Conservation (phyloP, 352 stramenopile species). For the Poterioochromonas sp. region DNA sequence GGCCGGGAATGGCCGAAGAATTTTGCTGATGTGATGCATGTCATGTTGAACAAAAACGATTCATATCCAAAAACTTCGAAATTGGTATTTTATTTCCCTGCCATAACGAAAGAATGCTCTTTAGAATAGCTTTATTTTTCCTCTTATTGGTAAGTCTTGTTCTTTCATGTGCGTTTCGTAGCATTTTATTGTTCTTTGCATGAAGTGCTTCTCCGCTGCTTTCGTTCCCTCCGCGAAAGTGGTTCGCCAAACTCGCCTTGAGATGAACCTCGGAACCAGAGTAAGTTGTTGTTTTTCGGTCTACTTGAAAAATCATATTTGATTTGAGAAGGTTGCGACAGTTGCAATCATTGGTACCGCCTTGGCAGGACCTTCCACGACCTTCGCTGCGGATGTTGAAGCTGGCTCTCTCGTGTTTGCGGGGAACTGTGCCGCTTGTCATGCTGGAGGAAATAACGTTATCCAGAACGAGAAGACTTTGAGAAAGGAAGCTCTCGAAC, state of each 20-base stretch:
- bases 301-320: neutral
- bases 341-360: neutral
- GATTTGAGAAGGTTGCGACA: too few species aligned
- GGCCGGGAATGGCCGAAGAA: too few species aligned
- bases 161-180: too few species aligned
- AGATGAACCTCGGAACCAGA: neutral
- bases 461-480: constrained; percentile 64
- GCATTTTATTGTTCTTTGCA: too few species aligned
- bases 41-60: too few species aligned
- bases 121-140: too few species aligned
- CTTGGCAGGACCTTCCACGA: constrained; percentile 13
- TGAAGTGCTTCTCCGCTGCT: neutral
- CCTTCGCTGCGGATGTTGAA: constrained; percentile 56
- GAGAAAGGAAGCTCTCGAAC: constrained; percentile 57
- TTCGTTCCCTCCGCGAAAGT: neutral
- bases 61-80: too few species aligned
- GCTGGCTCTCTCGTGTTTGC: constrained; percentile 58
- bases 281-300: neutral
- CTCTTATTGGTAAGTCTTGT: too few species aligned
- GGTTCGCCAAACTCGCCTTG: neutral
- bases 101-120: too few species aligned
- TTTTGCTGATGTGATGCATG: too few species aligned
- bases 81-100: too few species aligned
- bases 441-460: constrained; percentile 61
- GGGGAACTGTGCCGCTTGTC: constrained; percentile 61